phyloP scores from a whole-genome alignment of 371 early-diverging fungal species.

The Circinella minor region DNA sequence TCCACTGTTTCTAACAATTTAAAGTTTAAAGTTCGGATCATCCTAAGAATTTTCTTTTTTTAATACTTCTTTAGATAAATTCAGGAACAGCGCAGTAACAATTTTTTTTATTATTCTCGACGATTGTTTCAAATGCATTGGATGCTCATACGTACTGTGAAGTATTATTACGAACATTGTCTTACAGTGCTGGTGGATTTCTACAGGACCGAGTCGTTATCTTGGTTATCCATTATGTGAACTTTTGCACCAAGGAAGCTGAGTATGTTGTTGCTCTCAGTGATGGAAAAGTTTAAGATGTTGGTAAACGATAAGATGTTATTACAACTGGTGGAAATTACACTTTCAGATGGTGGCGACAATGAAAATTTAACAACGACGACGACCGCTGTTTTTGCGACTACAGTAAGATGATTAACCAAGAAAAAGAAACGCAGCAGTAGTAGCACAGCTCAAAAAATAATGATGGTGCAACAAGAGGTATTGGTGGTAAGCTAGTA shows the following conservation, averaged over 20 bases:
- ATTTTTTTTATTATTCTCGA: conserved; percentile 73
- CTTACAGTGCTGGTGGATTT: conserved; percentile 55
- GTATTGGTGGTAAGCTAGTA: conserved; percentile 53
- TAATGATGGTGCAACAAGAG: conserved; percentile 19
- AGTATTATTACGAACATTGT: conserved; percentile 74
- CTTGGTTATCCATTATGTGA: conserved; percentile 86
- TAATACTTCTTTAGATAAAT: too few species aligned
- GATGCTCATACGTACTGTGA: conserved; percentile 92
- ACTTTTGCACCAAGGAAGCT: conserved; percentile 72
- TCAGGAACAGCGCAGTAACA: conserved; percentile 79
- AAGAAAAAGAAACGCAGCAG: not conserved
- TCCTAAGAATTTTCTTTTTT: too few species aligned
- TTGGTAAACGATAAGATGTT: conserved; percentile 58
- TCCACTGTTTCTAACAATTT: too few species aligned
- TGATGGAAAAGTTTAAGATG: conserved; percentile 66
- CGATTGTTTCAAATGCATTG: conserved; percentile 75
- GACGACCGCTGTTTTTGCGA: conserved; percentile 34
- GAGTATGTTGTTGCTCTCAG: conserved; percentile 74
- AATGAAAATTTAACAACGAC: conserved; percentile 22
- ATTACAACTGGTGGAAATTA: conserved; percentile 46
- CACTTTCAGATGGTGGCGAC: conserved; percentile 29
- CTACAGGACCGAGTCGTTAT: conserved; percentile 80
- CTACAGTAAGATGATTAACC: conserved; percentile 27
- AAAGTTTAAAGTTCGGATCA: too few species aligned
- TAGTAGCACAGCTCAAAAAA: not conserved